A percentile compares a stretch with the other conserved stretches of the same genome.
These are phyloP conservation scores for Fonticula alba DNA, from an alignment of 78 protist species.

Conservation along the genomic window DNA sequence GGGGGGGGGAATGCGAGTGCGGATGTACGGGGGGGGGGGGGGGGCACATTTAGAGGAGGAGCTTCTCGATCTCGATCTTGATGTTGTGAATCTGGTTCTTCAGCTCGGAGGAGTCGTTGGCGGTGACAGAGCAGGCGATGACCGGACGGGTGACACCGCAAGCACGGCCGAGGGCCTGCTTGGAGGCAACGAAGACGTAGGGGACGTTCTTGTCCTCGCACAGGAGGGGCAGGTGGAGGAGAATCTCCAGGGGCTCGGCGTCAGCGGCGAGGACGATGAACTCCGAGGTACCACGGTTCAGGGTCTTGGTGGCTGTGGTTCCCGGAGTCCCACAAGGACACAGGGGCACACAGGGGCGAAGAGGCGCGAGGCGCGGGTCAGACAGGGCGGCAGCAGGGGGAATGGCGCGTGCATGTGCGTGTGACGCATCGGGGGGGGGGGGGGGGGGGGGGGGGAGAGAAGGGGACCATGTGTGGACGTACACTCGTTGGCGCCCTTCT, in stretches of 20 bases:
- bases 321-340: not conserved
- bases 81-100: constrained; percentile 45
- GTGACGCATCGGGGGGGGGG: too few species aligned
- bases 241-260: constrained; percentile 94
- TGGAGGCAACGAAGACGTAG: constrained; percentile 86
- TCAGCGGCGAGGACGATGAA: constrained; percentile 93
- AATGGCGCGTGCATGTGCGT: too few species aligned
- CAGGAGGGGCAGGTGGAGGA: constrained; percentile 92
- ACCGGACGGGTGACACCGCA: constrained; percentile 90
- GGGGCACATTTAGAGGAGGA: constrained; percentile 34
- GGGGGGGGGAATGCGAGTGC: too few species aligned
- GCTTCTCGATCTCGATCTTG: constrained; percentile 64
- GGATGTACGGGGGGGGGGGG: too few species aligned
- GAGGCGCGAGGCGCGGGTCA: too few species aligned
- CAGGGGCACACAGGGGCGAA: not conserved
- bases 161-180: constrained; percentile 89
- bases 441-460: too few species aligned
- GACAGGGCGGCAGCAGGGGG: too few species aligned
- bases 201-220: constrained; percentile 98
- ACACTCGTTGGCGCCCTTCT: constrained; percentile 94
- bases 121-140: constrained; percentile 68
- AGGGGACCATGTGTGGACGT: not conserved
- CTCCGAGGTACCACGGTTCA: constrained; percentile 84
- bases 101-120: constrained; percentile 70
- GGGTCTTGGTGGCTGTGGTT: constrained; percentile 79